These are phyloP conservation scores for Pontederia paniculata DNA, from an alignment of 176 grass and related monocot genomes.

Conservation along the genomic window DNA sequence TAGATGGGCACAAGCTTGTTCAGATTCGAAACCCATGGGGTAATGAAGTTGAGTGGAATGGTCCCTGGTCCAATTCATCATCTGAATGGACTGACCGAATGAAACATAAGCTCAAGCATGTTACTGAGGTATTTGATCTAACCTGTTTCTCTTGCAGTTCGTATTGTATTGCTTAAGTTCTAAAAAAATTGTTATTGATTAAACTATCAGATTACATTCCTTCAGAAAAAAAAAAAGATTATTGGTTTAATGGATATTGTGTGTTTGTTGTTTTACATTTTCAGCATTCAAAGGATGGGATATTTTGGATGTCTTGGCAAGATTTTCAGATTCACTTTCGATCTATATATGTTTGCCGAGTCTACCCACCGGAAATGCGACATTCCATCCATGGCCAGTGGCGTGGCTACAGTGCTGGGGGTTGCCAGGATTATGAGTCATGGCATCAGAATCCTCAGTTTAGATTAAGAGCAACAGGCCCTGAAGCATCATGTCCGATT, in stretches of 20 bases:
- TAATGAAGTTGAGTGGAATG: conserved; percentile 99
- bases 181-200: too few relatives aligned
- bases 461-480: conserved; percentile 70
- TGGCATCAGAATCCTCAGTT: conserved; percentile 99
- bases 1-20: conserved; percentile 94
- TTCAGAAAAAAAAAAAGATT: too few relatives aligned
- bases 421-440: conserved; percentile 95
- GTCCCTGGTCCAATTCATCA: conserved; percentile 89
- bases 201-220: too few relatives aligned
- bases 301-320: conserved; percentile 99
- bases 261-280: conserved; percentile 23
- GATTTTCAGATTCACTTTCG: conserved; percentile 99
- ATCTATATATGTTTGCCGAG: conserved; percentile 96
- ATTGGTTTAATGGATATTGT: too few relatives aligned
- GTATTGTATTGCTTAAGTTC: neutral
- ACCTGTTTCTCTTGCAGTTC: conserved; percentile 13
- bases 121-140: conserved; percentile 53
- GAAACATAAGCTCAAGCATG: conserved; percentile 98
- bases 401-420: conserved; percentile 83
- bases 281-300: conserved; percentile 78
- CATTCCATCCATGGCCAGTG: conserved; percentile 96
- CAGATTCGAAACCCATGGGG: conserved; percentile 99
- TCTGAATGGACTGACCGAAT: conserved; percentile 95
- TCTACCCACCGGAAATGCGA: conserved; percentile 91
- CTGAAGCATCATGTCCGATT: conserved; percentile 66